Percentiles rank a stretch among this genome's conserved stretches.
Evolutionary conservation across 2,329 filamentous ascomycete genomes (phyloP).

Genomic region (Sarocladium oryzae): DNA sequence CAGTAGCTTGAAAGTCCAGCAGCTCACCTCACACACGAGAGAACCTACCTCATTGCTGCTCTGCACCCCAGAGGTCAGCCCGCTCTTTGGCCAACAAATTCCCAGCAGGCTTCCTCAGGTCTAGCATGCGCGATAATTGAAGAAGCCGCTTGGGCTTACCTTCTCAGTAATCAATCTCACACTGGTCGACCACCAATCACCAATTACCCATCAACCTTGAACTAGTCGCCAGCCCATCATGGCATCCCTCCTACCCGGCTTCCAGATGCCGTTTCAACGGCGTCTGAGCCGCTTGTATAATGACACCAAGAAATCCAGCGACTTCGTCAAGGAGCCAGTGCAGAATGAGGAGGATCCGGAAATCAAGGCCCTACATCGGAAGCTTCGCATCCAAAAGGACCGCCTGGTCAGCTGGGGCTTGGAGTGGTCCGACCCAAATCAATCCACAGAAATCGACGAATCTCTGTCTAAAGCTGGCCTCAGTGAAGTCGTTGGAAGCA

Average conservation of each 20-base stretch:
- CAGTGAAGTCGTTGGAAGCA: slow-evolving; percentile 70
- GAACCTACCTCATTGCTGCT: background rate
- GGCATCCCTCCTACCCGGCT: slow-evolving; percentile 47
- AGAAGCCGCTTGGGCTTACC: background rate
- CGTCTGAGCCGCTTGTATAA: slow-evolving; percentile 69
- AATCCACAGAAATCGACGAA: slow-evolving; percentile 64
- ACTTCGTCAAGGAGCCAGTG: slow-evolving; percentile 61
- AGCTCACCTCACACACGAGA: background rate
- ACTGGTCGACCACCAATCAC: no score
- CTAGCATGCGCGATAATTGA: background rate
- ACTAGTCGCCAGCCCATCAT: slow-evolving; percentile 23
- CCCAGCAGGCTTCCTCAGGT: background rate
- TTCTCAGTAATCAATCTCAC: background rate
- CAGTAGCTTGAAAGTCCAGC: background rate
- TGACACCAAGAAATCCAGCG: slow-evolving; percentile 72
- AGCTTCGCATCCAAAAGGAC: slow-evolving; percentile 74
- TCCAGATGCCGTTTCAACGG: slow-evolving; percentile 52
- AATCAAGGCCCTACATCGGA: slow-evolving; percentile 65
- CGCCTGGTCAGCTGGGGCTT: slow-evolving; percentile 72
- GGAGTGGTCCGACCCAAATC: slow-evolving; percentile 67
- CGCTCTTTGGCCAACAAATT: background rate
- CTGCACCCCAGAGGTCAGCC: background rate
- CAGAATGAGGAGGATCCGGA: slow-evolving; percentile 62
- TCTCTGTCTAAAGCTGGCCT: slow-evolving; percentile 66
- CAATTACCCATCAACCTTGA: no score